Evolutionary conservation across 345 rosid species (phyloP), one percentile per base, ranked within the genome.

Genomic region (Hevea brasiliensis): DNA sequence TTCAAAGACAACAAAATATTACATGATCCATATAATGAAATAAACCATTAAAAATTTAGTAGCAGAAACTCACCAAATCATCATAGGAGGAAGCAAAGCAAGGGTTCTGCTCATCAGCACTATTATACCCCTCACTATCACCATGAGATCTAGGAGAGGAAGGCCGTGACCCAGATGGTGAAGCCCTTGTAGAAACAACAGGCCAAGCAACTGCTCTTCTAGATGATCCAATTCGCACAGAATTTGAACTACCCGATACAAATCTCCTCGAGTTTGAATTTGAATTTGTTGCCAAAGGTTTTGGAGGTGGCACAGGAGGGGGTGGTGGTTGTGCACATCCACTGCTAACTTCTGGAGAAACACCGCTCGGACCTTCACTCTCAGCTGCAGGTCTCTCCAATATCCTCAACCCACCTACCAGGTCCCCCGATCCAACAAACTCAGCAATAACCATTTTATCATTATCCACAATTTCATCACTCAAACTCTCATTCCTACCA

Each of bases 101-200:
- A 48, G 97, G 86, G 72, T 78, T 87, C 82, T 93, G 92, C 84
- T 96, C 99, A 90, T 96, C 99, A 42, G 98, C 95, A 78, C 99
- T 96, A 76, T 96, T 96, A 67, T 96, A 96, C 53, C 99, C 99
- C 79, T 96, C 99, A 68, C 70, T 84, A 71, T 96, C 98, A 82
- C 77, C 86, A 67, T 84, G 98, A 72, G 99, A 90, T 84, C 96
- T 87, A 61, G 99, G 99, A 77, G 99, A 93, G 64, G 98, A 96
- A 73, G 99, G 99, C 55, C 89, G 88, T 35, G 99, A 90, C 13
- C 84, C 92, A 78, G 98, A 76, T 27, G 98, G 94, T 0, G 97
- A 96, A 60, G 88, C 79, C 84, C 97, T 92, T 20, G 88, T 73
- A 18, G 94, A 85, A 82, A 87, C 89, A 79, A 82, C 84, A 80